Base-by-base conservation (phyloP, 192 early-diverging fungal genomes). In the Gryganskiella cystojenkinii region DNA sequence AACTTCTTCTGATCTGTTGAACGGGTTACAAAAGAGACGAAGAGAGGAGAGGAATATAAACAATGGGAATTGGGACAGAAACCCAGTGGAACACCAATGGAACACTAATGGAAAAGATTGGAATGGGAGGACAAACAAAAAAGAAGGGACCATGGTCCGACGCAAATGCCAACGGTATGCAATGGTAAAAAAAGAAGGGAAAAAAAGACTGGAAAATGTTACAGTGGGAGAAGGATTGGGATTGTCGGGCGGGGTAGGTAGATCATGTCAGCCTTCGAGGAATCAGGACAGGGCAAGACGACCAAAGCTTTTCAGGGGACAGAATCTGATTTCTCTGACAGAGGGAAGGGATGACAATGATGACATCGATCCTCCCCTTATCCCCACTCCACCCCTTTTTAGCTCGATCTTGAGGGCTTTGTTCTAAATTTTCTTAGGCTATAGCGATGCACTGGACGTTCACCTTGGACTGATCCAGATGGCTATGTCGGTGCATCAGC, bases 401-500 rank as follows among this genome's bases (percentile, higher is more conserved):
- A 40, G 13, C 37, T n/a, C n/a, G n/a, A n/a, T n/a, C n/a, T n/a
- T n/a, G n/a, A n/a, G n/a, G n/a, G n/a, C n/a, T n/a, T n/a, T n/a
- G n/a, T n/a, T n/a, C n/a, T n/a, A n/a, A n/a, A n/a, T n/a, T n/a
- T 13, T 34, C 6, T n/a, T 44, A n/a, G n/a, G 20, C 19, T 59
- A 68, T 68, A 20, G 73, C 73, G 1, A 59, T 46, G 55, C 73
- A 78, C 24, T 72, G 61, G 17, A 73, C 71, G 24, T 65, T 65
- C 4, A 57, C 56, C 34, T 57, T 76, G 28, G 61, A 44, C 30
- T 43, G 64, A 40, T 67, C 65, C 31, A 68, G 51, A 25, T 75
- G 72, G 30, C 59, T 54, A n/a, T 76, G 65, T 52, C 60, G 57
- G 37, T 76, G 60, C 72, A 76, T 67, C 61, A 63, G 27, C 30